Base-by-base conservation (phyloP, 2,329 filamentous ascomycete species). In the Aplosporella prunicola region DNA sequence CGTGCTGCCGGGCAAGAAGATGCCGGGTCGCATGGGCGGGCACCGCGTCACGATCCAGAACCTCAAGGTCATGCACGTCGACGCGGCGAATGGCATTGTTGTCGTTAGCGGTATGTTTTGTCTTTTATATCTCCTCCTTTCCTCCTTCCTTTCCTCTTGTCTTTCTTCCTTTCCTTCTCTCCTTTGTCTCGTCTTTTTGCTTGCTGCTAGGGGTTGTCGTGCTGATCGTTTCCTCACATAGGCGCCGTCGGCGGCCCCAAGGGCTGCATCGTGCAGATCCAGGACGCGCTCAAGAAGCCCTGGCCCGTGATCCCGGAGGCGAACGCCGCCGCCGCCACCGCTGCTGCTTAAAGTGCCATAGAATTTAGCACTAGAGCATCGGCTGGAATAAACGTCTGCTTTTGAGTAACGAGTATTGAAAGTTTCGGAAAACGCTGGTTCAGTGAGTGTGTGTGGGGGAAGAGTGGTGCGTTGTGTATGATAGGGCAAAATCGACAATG, bases 21-120 rank as follows among this genome's bases (percentile, higher is more conserved):
- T 98, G 91, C 78, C 91, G 3, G 91, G 91, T 39, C 78, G 85
- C 42, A 96, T 98, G 91, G 91, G 91, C 46, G 83, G 82, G 47
- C 75, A 93, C 61, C 78, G 76, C 48, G 82, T 87, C 39, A 98
- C 91, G 32, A 73, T 91, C 41, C 88, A 95, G 71, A 95, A 93
- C 63, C 67, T 96, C 50, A 83, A 81, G 63, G 78, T 98, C 36
- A 66, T 98, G 58, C 80, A 86, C 68, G 80, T 94, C 22, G 87
- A 96, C 63, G 74, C 79, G 50, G 80, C 83, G 59, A 80, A 88
- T 53, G 91, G 91, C 14, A 76, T 94, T 51, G 77, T 98, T 41
- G 76, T 95, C 36, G 79, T 98, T 46, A 85, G 82, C 63, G 91
- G 89, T 72, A 65, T 41, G 65, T 42, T 14, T 24, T n/a, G n/a